Evolutionary conservation across 768 basidiomycete species (phyloP).

Genomic region (Mycena galopus): DNA sequence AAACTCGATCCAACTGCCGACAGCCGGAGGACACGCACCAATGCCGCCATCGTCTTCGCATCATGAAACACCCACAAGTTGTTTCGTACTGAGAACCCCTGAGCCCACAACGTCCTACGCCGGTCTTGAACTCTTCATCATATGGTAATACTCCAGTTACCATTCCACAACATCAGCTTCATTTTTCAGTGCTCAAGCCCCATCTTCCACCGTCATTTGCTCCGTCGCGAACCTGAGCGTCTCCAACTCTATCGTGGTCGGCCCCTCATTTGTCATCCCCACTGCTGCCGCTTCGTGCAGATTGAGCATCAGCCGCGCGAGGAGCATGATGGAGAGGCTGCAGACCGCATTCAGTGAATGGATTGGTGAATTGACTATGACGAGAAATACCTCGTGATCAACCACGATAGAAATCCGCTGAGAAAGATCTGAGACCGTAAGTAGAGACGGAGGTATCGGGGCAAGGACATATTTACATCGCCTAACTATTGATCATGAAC

Average conservation of each 20-base stretch:
- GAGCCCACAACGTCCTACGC: not conserved
- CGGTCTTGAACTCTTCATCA: not conserved
- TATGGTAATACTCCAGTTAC: not conserved
- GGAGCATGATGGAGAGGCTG: conserved; percentile 10
- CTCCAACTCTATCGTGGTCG: conserved; percentile 3
- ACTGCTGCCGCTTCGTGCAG: conserved; percentile 14
- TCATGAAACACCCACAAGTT: too few species aligned
- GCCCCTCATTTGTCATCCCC: conserved; percentile 7
- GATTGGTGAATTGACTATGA: not conserved
- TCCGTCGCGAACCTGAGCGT: conserved; percentile 13
- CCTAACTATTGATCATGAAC: conserved; percentile 8
- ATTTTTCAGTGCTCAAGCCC: conserved; percentile 11
- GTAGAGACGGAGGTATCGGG: not conserved
- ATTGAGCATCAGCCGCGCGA: conserved; percentile 16
- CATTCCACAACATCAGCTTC: conserved; percentile 10
- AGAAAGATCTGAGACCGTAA: conserved; percentile 1
- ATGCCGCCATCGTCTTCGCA: too few species aligned
- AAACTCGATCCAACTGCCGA: too few species aligned
- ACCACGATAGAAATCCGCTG: conserved; percentile 12
- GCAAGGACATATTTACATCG: conserved; percentile 10
- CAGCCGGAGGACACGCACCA: too few species aligned
- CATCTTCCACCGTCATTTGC: conserved; percentile 7
- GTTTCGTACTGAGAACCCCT: not conserved
- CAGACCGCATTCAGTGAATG: conserved; percentile 1
- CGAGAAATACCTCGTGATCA: conserved; percentile 7